Evolutionary conservation across 2,329 filamentous ascomycete species (phyloP).

Genomic region (Fusarium chaquense): DNA sequence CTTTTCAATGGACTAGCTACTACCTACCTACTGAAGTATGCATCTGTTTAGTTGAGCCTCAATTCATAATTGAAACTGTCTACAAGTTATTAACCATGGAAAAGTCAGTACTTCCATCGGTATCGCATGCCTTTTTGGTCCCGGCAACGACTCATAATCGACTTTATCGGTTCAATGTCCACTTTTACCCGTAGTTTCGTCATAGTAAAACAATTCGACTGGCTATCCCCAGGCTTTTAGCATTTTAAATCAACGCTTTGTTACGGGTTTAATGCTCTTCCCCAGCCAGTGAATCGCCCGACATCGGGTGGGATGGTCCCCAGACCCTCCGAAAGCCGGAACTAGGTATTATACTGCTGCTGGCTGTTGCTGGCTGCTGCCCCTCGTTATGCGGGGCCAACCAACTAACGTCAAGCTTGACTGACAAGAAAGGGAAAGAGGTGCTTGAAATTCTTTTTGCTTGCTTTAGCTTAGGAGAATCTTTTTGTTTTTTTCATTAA

Average conservation of each 20-base stretch:
- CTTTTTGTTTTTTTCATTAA: constrained; percentile 10
- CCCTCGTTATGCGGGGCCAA: constrained; percentile 27
- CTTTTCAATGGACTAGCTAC: not conserved
- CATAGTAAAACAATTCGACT: constrained; percentile 14
- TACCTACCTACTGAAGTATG: not conserved
- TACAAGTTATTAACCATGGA: not conserved
- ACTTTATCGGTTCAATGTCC: constrained; percentile 6
- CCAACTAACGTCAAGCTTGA: constrained; percentile 14
- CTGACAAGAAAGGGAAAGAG: constrained; percentile 2
- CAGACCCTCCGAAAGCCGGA: constrained; percentile 23
- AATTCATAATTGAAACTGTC: not conserved
- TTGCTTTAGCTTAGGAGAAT: constrained; percentile 17
- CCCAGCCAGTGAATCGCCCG: constrained; percentile 1
- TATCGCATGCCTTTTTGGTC: constrained; percentile 14
- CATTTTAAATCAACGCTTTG: constrained; percentile 14
- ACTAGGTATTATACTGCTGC: not conserved
- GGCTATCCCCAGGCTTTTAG: constrained; percentile 18
- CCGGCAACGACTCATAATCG: not conserved
- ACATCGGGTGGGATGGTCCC: constrained; percentile 19
- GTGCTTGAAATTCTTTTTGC: constrained; percentile 24
- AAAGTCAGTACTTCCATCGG: not conserved
- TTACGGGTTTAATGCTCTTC: constrained; percentile 12
- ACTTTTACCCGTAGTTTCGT: constrained; percentile 30
- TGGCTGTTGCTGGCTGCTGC: not conserved
- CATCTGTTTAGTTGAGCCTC: not conserved